Evolutionary conservation across 2,329 filamentous ascomycete species (phyloP).

Genomic region (Trichoderma endophyticum): DNA sequence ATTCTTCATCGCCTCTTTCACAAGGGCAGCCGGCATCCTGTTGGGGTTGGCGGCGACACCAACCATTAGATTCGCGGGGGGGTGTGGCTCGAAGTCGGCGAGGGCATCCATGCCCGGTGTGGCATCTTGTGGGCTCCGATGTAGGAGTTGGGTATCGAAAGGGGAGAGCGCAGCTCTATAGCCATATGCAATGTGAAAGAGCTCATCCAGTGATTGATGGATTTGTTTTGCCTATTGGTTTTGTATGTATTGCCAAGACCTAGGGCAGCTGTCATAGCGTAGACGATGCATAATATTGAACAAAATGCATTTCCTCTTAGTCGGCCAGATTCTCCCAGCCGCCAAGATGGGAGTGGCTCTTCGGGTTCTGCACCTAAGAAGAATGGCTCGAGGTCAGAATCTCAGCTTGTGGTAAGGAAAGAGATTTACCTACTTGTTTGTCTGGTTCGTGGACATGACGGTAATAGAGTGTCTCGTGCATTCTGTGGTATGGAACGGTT

Average conservation of each 20-base stretch:
- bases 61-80: too few relatives aligned
- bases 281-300: not conserved
- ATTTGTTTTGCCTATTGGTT: too few relatives aligned
- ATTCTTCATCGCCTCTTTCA: too few relatives aligned
- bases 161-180: not conserved
- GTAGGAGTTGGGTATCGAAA: not conserved
- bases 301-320: not conserved
- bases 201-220: not conserved
- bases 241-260: fast-evolving
- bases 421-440: not conserved
- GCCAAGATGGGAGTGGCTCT: not conserved
- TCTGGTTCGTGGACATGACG: not conserved
- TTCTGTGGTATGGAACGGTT: not conserved
- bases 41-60: too few relatives aligned
- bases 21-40: too few relatives aligned
- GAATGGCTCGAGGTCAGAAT: not conserved
- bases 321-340: not conserved
- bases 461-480: not conserved
- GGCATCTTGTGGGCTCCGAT: too few relatives aligned
- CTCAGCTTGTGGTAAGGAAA: not conserved
- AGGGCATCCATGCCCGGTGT: too few relatives aligned
- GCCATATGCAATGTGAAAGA: not conserved
- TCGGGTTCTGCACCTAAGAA: not conserved
- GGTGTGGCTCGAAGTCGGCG: too few relatives aligned
- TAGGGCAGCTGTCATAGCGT: not conserved